A percentile compares a stretch with the other conserved stretches of the same genome.
phyloP scores from a whole-genome alignment of 2,329 filamentous ascomycete genomes.

The Beauveria asiatica region DNA sequence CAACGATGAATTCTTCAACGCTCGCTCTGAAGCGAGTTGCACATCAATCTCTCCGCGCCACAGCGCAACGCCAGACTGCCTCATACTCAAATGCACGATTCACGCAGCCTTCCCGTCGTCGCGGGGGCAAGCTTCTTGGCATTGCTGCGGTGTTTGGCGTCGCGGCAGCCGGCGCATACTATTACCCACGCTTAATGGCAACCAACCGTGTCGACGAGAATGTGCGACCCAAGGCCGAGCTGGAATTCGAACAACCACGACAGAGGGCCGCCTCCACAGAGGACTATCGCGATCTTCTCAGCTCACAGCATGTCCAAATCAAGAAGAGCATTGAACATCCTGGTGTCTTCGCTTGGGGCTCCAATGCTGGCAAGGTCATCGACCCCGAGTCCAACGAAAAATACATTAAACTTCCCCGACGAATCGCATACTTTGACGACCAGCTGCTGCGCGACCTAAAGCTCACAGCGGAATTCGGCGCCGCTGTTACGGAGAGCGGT shows the following conservation, averaged over 20 bases:
- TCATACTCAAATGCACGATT: neutral
- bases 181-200: slow-evolving; percentile 27
- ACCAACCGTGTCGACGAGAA: slow-evolving; percentile 15
- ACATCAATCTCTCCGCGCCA: neutral
- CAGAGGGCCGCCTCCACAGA: slow-evolving; percentile 53
- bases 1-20: neutral
- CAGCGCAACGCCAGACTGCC: neutral
- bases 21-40: neutral
- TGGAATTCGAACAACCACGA: slow-evolving; percentile 61
- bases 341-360: slow-evolving; percentile 90
- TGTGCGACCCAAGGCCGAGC: slow-evolving; percentile 35
- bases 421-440: slow-evolving; percentile 76
- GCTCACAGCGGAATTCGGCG: slow-evolving; percentile 72
- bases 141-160: slow-evolving; percentile 28
- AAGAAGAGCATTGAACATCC: slow-evolving; percentile 74
- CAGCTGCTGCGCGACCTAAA: slow-evolving; percentile 81
- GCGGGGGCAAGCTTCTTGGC: slow-evolving; percentile 23
- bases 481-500: slow-evolving; percentile 78
- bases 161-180: slow-evolving; percentile 30
- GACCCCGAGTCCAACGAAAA: slow-evolving; percentile 72
- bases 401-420: slow-evolving; percentile 69
- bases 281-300: slow-evolving; percentile 67
- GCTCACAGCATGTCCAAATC: slow-evolving; percentile 80
- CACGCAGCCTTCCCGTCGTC: slow-evolving; percentile 14
- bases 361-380: slow-evolving; percentile 75